Percentiles rank a stretch among this genome's conserved stretches.
Conservation (phyloP, 73 alveolate species). For the Effrenium voratum region DNA sequence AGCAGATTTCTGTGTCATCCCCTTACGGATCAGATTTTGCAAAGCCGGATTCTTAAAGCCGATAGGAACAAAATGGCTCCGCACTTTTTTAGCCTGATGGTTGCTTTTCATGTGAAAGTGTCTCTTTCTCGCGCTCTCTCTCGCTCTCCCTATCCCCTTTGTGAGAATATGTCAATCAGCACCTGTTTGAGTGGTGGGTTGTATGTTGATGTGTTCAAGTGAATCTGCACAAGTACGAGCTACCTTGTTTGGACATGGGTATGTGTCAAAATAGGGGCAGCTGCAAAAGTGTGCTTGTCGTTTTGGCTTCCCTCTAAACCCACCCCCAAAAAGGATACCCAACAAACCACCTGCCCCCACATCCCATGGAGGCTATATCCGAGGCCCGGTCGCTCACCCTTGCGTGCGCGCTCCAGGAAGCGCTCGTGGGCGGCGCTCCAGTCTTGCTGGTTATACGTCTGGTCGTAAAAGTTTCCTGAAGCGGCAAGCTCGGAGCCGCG, state of each 20-base stretch:
- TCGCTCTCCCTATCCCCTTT: not conserved
- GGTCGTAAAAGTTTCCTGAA: slow-evolving; percentile 72
- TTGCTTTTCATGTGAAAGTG: not conserved
- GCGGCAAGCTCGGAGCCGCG: not conserved
- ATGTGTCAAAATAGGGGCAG: not conserved
- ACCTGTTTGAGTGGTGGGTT: no score
- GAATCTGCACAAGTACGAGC: not conserved
- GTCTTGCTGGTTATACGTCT: slow-evolving; percentile 71
- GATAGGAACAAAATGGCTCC: not conserved
- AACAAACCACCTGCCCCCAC: not conserved
- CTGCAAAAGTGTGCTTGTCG: not conserved
- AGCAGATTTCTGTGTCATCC: no score
- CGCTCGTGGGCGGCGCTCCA: slow-evolving; percentile 39
- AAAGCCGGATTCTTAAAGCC: not conserved
- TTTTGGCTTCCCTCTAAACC: not conserved
- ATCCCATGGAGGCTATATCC: not conserved
- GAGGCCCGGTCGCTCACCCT: slow-evolving; percentile 20
- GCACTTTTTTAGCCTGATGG: not conserved
- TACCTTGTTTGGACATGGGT: not conserved
- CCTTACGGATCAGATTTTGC: no score
- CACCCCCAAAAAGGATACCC: no score
- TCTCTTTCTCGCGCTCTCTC: not conserved
- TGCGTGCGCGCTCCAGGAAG: slow-evolving; percentile 25
- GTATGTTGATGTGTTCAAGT: not conserved
- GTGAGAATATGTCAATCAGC: no score